These are phyloP conservation scores for Alnus glutinosa DNA, from an alignment of 306 rosid species.

Conservation along the genomic window DNA sequence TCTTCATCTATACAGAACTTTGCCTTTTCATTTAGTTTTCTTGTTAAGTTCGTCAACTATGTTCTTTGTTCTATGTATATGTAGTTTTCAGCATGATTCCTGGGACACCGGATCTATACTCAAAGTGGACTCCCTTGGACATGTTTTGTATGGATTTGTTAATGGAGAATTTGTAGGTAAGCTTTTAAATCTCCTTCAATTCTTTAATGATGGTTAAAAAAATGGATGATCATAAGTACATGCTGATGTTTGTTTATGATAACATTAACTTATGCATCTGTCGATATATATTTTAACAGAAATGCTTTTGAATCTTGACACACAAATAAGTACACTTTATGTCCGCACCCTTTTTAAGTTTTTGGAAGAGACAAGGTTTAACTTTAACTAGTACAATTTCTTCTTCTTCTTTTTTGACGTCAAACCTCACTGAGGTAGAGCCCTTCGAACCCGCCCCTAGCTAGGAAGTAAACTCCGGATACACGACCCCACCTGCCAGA, in stretches of 20 bases:
- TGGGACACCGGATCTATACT: conserved; percentile 21
- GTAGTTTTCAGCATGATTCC: conserved; percentile 11
- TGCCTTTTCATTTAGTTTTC: neutral
- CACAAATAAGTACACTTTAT: too few species aligned
- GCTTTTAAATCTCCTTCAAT: neutral
- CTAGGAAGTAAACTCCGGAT: too few species aligned
- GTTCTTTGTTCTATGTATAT: neutral
- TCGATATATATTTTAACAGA: too few species aligned
- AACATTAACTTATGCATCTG: too few species aligned
- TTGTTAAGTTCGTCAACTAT: neutral
- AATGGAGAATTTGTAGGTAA: conserved; percentile 46
- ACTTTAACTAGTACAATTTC: too few species aligned
- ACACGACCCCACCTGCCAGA: too few species aligned
- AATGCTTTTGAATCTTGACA: too few species aligned
- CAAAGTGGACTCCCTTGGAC: conserved; percentile 40
- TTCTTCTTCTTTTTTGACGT: too few species aligned
- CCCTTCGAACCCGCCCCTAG: too few species aligned
- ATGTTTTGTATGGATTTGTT: conserved; percentile 45
- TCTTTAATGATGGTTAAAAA: neutral
- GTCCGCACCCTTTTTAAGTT: too few species aligned
- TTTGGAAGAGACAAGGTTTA: too few species aligned
- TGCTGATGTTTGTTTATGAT: neutral
- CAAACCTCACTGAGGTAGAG: too few species aligned
- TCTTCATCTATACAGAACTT: neutral
- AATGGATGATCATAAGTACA: neutral